Evolutionary conservation across 2,329 filamentous ascomycete genomes (phyloP), one percentile per base, ranked within the genome.

Genomic region (Aspergillus ochraceoroseus): DNA sequence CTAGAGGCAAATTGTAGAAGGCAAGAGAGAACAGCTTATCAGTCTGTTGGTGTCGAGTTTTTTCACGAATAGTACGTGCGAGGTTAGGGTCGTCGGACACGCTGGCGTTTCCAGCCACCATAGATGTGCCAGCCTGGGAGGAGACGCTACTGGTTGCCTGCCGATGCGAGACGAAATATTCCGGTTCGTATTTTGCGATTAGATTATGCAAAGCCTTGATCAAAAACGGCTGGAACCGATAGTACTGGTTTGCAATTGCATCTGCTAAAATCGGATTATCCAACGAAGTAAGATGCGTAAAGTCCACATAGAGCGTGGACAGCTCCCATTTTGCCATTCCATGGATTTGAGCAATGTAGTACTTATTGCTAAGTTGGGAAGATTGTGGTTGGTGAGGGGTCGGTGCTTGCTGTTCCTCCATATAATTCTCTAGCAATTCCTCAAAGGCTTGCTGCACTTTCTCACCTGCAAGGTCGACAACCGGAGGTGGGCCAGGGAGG

Each of bases 11-110:
- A 60, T 95, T 94, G 71, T 95, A 95, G 57, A 95, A 94, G 20
- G 89, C 89, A 37, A 95, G 74, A 3, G 87, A 80, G 64, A 98
- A 96, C 25, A 98, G 74, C 71, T 94, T 95, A 68, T 98, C 92
- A 0, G 92, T 95, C 69, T 95, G 89, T 65, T 95, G 89, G 63
- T 95, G 87, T 40, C 83, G 80, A 19, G 86, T 94, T 67, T 87
- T 84, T 55, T 81, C 79, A 30, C 56, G 60, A 18, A 80, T 78
- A 28, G 81, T 58, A 22, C 66, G 66, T 17, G 75, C 74, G 27
- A 63, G 43, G 32, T 72, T 70, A 30, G 73, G 75, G 11, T 68
- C 71, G 40, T 86, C 83, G 11, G 77, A 75, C 56, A 82, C 77
- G 17, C 72, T 81, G 23, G 71, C 74, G 39, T 79, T 79, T 23